A percentile compares a stretch with the other conserved stretches of the same genome.
Evolutionary conservation across 352 stramenopile species (phyloP).

Genomic region (Phytophthora pluvialis): DNA sequence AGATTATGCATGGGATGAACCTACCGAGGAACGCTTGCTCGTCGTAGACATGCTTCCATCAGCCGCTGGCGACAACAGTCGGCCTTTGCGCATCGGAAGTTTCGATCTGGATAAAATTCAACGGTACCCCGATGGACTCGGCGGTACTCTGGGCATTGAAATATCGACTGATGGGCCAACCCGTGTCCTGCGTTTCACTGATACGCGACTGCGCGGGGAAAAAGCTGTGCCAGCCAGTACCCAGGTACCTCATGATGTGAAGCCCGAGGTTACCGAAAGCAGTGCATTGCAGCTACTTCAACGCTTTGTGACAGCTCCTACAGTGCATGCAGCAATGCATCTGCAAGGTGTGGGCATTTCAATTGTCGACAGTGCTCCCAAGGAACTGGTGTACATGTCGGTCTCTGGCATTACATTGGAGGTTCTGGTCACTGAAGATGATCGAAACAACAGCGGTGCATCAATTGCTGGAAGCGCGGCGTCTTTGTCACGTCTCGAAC

Average conservation of each 20-base stretch:
- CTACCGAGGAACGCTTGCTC: conserved; percentile 76
- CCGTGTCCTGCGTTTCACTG: conserved; percentile 86
- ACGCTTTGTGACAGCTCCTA: conserved; percentile 58
- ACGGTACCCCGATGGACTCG: conserved; percentile 75
- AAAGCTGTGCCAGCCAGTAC: conserved; percentile 31
- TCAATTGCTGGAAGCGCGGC: conserved; percentile 56
- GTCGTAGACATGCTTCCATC: conserved; percentile 91
- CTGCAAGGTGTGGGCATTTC: conserved; percentile 82
- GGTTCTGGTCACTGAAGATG: conserved; percentile 59
- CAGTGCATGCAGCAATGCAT: conserved; percentile 57
- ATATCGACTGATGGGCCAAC: conserved; percentile 88
- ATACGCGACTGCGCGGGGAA: conserved; percentile 73
- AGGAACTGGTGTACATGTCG: conserved; percentile 83
- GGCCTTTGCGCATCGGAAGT: conserved; percentile 81
- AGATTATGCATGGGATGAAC: conserved; percentile 91
- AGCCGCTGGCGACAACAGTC: conserved; percentile 86
- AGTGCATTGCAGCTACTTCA: conserved; percentile 45
- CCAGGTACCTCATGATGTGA: conserved; percentile 38
- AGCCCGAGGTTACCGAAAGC: conserved; percentile 29
- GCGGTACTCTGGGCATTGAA: conserved; percentile 79
- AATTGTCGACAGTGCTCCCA: conserved; percentile 72
- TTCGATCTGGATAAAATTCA: conserved; percentile 88
- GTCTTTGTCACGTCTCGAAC: conserved; percentile 58
- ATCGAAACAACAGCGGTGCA: conserved; percentile 37
- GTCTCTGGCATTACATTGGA: conserved; percentile 71